Evolutionary conservation across 345 rosid genomes (phyloP).

Genomic region (Luvunga scandens): DNA sequence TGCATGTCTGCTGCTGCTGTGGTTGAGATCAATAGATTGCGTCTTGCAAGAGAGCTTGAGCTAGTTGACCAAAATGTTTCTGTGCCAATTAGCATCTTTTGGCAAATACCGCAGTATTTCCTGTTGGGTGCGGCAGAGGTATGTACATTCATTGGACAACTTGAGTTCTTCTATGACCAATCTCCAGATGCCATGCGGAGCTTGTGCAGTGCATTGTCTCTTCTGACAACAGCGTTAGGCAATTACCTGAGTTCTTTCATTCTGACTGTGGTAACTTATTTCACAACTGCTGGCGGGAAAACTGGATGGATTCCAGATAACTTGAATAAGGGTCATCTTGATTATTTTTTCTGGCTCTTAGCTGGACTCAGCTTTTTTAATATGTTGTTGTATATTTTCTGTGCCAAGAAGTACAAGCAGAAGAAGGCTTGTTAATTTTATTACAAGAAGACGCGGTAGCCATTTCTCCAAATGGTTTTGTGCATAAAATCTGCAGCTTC

Average conservation of each 20-base stretch:
- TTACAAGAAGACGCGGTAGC: neutral
- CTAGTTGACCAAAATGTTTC: conserved; percentile 46
- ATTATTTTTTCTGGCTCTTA: conserved; percentile 91
- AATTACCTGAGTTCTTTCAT: conserved; percentile 84
- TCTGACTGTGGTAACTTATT: conserved; percentile 1
- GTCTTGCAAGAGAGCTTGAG: conserved; percentile 71
- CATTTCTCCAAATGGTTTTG: conserved; percentile 6
- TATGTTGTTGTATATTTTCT: conserved; percentile 47
- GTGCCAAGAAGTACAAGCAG: conserved; percentile 68
- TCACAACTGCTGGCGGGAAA: conserved; percentile 34
- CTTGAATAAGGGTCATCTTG: conserved; percentile 84
- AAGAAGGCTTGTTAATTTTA: conserved; percentile 47
- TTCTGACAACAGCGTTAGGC: conserved; percentile 72
- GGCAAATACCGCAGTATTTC: conserved; percentile 96
- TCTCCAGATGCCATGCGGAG: conserved; percentile 98
- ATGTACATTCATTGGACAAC: conserved; percentile 73
- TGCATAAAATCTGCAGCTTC: neutral
- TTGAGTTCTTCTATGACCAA: conserved; percentile 91
- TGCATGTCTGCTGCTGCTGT: conserved; percentile 84
- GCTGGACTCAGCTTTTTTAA: conserved; percentile 74
- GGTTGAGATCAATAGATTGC: conserved; percentile 68
- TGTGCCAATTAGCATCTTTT: conserved; percentile 70
- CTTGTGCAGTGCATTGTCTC: conserved; percentile 74
- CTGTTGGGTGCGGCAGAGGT: conserved; percentile 90
- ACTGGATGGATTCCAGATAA: conserved; percentile 91